These are phyloP conservation scores for Leucosporidium creatinivorum DNA, from an alignment of 768 basidiomycete genomes.

Conservation along the genomic window DNA sequence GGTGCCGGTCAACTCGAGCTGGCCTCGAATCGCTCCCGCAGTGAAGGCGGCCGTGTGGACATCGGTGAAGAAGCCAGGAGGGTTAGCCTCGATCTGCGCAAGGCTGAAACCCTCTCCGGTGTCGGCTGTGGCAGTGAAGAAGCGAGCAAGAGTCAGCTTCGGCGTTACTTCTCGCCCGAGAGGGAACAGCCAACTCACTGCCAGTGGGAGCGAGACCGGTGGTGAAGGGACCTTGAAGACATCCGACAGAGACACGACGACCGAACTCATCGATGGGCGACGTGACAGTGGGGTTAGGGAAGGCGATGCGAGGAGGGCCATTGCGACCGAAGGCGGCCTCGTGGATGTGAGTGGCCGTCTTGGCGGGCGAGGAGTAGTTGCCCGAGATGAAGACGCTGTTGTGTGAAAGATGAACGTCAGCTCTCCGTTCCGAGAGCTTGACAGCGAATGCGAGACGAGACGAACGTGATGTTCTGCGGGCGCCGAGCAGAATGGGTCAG, in stretches of 20 bases:
- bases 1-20: constrained; percentile 27
- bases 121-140: constrained; percentile 31
- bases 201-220: constrained; percentile 40
- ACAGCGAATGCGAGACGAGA: not conserved
- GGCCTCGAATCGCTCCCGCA: constrained; percentile 42
- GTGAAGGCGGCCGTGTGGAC: constrained; percentile 39
- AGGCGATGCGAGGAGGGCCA: constrained; percentile 41
- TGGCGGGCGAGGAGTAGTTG: constrained; percentile 38
- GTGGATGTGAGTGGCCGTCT: constrained; percentile 39
- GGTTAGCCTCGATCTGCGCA: constrained; percentile 40
- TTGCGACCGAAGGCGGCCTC: constrained; percentile 4
- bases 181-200: constrained; percentile 27
- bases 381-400: constrained; percentile 37
- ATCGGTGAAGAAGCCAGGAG: constrained; percentile 41
- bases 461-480: not conserved
- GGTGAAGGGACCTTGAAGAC: constrained; percentile 39
- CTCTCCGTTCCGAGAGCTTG: constrained; percentile 1
- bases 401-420: constrained; percentile 20
- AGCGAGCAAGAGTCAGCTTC: not conserved
- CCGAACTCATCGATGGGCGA: constrained; percentile 37
- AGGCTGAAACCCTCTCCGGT: constrained; percentile 37
- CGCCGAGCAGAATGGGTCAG: not conserved
- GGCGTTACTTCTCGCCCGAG: not conserved
- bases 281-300: constrained; percentile 39
- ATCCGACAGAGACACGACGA: constrained; percentile 38